phyloP scores from a whole-genome alignment of 2,329 filamentous ascomycete genomes.

The Paramyrothecium roridum region DNA sequence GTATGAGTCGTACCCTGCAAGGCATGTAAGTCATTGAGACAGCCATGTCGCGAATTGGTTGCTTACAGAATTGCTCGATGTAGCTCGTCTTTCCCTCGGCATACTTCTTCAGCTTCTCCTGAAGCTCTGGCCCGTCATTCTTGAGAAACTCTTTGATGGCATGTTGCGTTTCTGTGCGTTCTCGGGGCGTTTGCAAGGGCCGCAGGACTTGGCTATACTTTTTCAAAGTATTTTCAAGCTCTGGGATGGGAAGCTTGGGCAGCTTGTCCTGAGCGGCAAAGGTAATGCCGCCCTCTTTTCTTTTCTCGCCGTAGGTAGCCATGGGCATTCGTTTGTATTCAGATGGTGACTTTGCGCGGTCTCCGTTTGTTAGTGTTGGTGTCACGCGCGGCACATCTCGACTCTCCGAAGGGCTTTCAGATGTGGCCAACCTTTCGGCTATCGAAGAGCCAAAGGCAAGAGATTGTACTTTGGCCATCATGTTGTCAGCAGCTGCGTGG shows the following conservation, averaged over 20 bases:
- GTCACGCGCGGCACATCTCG: not conserved
- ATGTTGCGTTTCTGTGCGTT: constrained; percentile 77
- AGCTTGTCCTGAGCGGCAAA: constrained; percentile 86
- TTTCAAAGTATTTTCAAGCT: constrained; percentile 72
- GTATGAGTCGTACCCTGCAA: constrained; percentile 93
- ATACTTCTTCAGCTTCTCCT: constrained; percentile 88
- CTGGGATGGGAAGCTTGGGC: constrained; percentile 89
- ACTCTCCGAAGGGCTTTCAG: constrained; percentile 3
- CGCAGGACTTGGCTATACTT: constrained; percentile 78
- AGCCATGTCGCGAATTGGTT: constrained; percentile 29
- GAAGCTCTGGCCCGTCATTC: constrained; percentile 76
- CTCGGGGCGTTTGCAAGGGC: constrained; percentile 75
- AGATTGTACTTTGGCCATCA: constrained; percentile 32
- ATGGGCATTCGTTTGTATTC: constrained; percentile 46
- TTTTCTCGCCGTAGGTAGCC: constrained; percentile 48
- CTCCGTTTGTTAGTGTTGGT: not conserved
- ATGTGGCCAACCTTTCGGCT: constrained; percentile 66
- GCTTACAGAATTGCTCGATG: constrained; percentile 93
- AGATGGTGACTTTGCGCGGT: constrained; percentile 3
- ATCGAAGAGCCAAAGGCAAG: constrained; percentile 54
- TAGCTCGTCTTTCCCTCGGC: constrained; percentile 90
- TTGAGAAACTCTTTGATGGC: constrained; percentile 82
- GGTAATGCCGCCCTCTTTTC: constrained; percentile 70
- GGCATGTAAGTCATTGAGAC: not conserved
- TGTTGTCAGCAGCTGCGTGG: constrained; percentile 22